Conservation (phyloP, 1,139 yeast genomes). For the Yarrowia galli region DNA sequence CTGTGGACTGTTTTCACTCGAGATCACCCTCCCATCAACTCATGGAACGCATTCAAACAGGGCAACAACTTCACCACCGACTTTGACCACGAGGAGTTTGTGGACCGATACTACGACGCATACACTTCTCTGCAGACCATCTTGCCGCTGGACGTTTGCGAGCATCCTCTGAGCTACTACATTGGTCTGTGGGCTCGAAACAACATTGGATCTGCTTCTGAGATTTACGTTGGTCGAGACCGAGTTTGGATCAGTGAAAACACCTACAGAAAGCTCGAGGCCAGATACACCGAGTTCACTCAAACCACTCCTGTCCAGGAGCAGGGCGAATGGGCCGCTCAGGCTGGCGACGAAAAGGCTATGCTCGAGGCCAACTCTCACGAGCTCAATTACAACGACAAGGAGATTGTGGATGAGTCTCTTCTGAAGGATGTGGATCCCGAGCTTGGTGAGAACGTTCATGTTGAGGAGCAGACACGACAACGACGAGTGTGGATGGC, state of each 20-base stretch:
- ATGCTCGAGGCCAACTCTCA: constrained; percentile 44
- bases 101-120: constrained; percentile 47
- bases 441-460: constrained; percentile 40
- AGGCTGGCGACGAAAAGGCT: constrained; percentile 43
- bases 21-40: constrained; percentile 45
- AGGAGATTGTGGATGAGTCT: constrained; percentile 45
- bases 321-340: constrained; percentile 42
- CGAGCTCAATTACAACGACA: constrained; percentile 45
- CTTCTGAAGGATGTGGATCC: constrained; percentile 43
- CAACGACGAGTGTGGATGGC: constrained; percentile 52
- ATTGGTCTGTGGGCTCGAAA: constrained; percentile 52
- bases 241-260: constrained; percentile 52
- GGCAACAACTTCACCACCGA: constrained; percentile 53
- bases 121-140: constrained; percentile 42
- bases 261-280: constrained; percentile 52
- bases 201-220: constrained; percentile 50
- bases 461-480: constrained; percentile 48
- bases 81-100: constrained; percentile 53
- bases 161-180: constrained; percentile 42
- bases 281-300: constrained; percentile 45
- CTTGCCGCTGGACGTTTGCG: constrained; percentile 49
- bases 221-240: constrained; percentile 50
- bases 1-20: constrained; percentile 52
- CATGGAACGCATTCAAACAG: constrained; percentile 54
- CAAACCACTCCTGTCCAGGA: constrained; percentile 41